Evolutionary conservation across 768 basidiomycete species (phyloP).

Genomic region (Pisolithus tinctorius): DNA sequence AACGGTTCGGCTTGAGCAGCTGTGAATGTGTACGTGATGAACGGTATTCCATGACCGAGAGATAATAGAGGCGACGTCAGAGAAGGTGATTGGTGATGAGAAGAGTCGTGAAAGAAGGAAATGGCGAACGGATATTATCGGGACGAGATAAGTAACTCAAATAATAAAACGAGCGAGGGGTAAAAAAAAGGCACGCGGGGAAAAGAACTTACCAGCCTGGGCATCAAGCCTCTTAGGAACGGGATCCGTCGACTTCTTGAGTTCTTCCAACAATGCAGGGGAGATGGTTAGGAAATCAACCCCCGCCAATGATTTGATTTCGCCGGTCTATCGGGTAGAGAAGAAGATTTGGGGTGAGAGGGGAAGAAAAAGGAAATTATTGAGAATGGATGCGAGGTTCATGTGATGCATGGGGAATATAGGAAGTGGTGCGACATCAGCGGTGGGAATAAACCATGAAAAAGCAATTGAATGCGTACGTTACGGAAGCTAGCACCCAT

Average conservation of each 20-base stretch:
- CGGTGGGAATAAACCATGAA: slow-evolving; percentile 2
- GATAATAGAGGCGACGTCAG: neutral
- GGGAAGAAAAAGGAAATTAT: slow-evolving; percentile 1
- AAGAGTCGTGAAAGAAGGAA: neutral
- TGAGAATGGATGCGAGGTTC: too few species aligned
- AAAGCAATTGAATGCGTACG: slow-evolving; percentile 39
- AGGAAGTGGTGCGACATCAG: slow-evolving; percentile 1
- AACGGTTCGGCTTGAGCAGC: slow-evolving; percentile 55
- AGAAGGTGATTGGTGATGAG: neutral
- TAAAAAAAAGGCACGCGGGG: too few species aligned
- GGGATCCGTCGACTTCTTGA: slow-evolving; percentile 68
- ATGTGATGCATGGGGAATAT: too few species aligned
- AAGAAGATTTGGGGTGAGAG: neutral
- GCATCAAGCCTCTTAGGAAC: slow-evolving; percentile 86
- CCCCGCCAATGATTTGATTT: slow-evolving; percentile 92
- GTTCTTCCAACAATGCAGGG: slow-evolving; percentile 84
- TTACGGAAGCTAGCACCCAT: slow-evolving; percentile 99
- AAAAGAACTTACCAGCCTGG: slow-evolving; percentile 40
- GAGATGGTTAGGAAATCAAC: slow-evolving; percentile 98
- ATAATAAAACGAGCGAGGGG: too few species aligned
- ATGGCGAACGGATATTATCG: neutral
- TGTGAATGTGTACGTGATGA: slow-evolving; percentile 11
- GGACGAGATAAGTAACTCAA: neutral
- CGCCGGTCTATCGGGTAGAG: slow-evolving; percentile 51
- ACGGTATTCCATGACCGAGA: neutral